Conservation (phyloP, 2,329 filamentous ascomycete species). For the Orbilia quercus region DNA sequence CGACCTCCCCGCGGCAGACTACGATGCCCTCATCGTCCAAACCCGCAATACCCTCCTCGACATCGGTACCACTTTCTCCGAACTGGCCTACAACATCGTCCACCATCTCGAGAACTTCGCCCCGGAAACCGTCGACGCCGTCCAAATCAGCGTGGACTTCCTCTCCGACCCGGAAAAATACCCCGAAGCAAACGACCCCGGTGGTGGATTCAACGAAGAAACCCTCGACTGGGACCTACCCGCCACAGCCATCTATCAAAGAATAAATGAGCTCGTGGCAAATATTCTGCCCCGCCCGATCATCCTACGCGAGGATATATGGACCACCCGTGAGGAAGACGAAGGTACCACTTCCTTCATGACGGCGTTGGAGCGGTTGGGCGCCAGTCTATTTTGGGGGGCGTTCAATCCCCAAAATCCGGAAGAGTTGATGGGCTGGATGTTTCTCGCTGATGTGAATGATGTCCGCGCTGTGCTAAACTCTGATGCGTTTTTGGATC, state of each 20-base stretch:
- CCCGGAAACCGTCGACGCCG: conserved; percentile 22
- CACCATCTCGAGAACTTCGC: conserved; percentile 22
- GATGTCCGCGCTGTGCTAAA: not conserved
- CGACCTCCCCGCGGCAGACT: conserved; percentile 8
- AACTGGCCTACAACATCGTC: not conserved
- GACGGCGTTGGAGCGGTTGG: not conserved
- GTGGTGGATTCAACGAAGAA: conserved; percentile 7
- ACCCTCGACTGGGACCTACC: conserved; percentile 5
- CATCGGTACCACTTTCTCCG: conserved; percentile 11
- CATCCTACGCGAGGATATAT: conserved; percentile 15
- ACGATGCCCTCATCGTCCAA: conserved; percentile 13
- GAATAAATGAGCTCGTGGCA: conserved; percentile 13
- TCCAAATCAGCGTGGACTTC: not conserved
- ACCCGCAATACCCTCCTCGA: conserved; percentile 1
- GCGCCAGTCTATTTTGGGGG: conserved; percentile 6
- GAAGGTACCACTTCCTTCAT: not conserved
- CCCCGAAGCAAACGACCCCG: conserved; percentile 1
- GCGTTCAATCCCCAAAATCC: conserved; percentile 13
- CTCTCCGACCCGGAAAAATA: conserved; percentile 18
- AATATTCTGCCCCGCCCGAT: not conserved
- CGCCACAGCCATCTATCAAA: conserved; percentile 12
- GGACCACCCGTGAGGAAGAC: conserved; percentile 18
- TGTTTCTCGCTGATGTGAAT: conserved; percentile 18
- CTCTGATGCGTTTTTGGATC: conserved; percentile 13
- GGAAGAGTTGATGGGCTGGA: conserved; percentile 18